Evolutionary conservation across 108 stramenopile species (phyloP).

Genomic region (Fragilariopsis cylindrus): DNA sequence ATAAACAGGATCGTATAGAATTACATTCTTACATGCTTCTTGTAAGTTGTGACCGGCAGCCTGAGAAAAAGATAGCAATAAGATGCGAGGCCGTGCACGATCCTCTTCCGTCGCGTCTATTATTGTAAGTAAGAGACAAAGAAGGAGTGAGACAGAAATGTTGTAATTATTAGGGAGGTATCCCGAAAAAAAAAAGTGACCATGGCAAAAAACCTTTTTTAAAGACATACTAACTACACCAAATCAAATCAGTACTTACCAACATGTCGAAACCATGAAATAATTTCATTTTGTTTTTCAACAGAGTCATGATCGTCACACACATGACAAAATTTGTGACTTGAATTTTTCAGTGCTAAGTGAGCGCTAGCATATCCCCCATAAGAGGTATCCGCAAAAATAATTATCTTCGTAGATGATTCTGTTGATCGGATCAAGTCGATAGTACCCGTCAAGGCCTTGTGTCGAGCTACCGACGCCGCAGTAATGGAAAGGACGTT

Average conservation of each 20-base stretch:
- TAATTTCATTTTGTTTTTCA: conserved; percentile 59
- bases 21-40: conserved; percentile 67
- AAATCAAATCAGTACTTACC: too few relatives aligned
- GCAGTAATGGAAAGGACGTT: conserved; percentile 63
- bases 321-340: conserved; percentile 1
- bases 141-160: too few relatives aligned
- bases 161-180: too few relatives aligned
- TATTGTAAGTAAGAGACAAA: too few relatives aligned
- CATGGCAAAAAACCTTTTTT: too few relatives aligned
- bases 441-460: conserved; percentile 45
- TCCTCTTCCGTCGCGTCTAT: conserved; percentile 70
- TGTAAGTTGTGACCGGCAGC: conserved; percentile 79
- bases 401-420: conserved; percentile 68
- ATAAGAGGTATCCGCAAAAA: conserved; percentile 61
- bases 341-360: conserved; percentile 3
- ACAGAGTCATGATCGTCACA: conserved; percentile 22
- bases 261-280: conserved; percentile 65
- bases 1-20: conserved; percentile 70
- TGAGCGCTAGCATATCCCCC: conserved; percentile 9
- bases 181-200: too few relatives aligned
- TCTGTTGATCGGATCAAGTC: conserved; percentile 49
- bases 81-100: conserved; percentile 56
- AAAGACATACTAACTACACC: too few relatives aligned
- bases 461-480: conserved; percentile 33
- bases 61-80: conserved; percentile 67